A percentile compares a stretch with the other conserved stretches of the same genome.
phyloP scores from a whole-genome alignment of 2,329 filamentous ascomycete species.

The Sporothrix luriei region DNA sequence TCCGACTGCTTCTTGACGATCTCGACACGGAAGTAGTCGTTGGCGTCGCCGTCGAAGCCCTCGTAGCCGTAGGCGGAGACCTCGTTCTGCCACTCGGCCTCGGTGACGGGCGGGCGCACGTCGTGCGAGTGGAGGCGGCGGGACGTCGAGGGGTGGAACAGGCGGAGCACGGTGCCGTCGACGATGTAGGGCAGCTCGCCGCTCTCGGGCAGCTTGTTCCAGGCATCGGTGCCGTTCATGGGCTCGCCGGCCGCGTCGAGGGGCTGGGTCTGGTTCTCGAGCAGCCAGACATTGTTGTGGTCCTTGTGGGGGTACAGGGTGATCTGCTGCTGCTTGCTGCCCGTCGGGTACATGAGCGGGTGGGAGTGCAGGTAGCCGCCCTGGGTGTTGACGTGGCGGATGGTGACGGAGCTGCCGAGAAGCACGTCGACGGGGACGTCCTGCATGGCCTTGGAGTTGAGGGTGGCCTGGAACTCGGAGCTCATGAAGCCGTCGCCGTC shows the following conservation, averaged over 20 bases:
- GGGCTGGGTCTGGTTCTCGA: conserved; percentile 96
- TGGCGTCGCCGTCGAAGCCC: conserved; percentile 94
- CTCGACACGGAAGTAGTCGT: conserved; percentile 92
- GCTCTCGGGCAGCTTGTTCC: conserved; percentile 69
- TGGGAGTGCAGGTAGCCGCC: conserved; percentile 98
- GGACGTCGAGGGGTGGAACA: conserved; percentile 82
- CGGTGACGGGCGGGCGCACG: conserved; percentile 80
- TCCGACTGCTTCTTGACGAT: conserved; percentile 90
- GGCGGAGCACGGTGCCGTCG: conserved; percentile 76
- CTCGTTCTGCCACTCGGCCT: conserved; percentile 93
- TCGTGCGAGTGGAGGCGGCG: conserved; percentile 96
- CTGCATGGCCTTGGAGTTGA: conserved; percentile 96
- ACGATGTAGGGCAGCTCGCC: conserved; percentile 62
- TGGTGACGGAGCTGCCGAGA: conserved; percentile 79
- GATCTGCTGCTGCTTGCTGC: conserved; percentile 98
- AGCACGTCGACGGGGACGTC: conserved; percentile 91
- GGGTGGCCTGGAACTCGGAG: conserved; percentile 95
- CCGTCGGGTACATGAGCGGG: conserved; percentile 93
- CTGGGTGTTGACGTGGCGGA: conserved; percentile 96
- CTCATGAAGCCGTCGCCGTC: conserved; percentile 99
- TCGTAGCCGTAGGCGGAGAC: conserved; percentile 97
- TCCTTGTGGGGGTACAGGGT: conserved; percentile 99
- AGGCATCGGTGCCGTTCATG: conserved; percentile 79
- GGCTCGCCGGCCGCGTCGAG: conserved; percentile 72
- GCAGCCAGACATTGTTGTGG: conserved; percentile 91